Base-by-base conservation (phyloP, 306 rosid species). In the Dryas alaskensis region DNA sequence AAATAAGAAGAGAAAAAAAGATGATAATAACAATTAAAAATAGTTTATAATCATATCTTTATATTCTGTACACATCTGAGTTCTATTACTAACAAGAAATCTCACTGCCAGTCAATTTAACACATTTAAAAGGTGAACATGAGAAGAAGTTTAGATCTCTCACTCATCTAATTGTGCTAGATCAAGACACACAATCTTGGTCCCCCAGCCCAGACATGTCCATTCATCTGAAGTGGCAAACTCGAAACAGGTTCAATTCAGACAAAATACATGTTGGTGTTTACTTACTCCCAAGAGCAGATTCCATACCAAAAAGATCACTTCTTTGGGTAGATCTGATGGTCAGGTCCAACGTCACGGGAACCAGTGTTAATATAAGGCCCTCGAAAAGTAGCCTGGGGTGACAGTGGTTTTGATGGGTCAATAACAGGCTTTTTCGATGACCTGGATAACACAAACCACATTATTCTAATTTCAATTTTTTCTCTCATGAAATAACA, bases 291-390 rank as follows among this genome's bases (percentile, higher is more conserved):
- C 70, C 27, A 13, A 4, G 45, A 67, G 57, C 39, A 45, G 45
- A 63, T 67, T 42, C 42, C 65, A 59, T 6, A 46, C 27, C 42
- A 10, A 39, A 44, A 1, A n/a, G 45, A 17, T 92, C 83, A 92
- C 76, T 95, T 95, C 91, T 92, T 87, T 0, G 81, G 40, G 73
- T 85, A 86, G 40, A 85, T 77, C 50, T 60, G 86, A 68, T 76
- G 81, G 79, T 90, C 97, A 0, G 98, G 98, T 76, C 99, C 97
- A 58, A 95, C 64, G 1, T 92, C 99, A 6, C 90, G 93, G 0
- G 99, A 95, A 9, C 98, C 97, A 0, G 99, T 95, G 86, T 95
- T 92, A 14, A 94, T 87, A 55, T 92, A 94, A 58, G 99, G 99
- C 72, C 99, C 99, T 84, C 96, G 92, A 72, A 88, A 92, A 17